These are phyloP conservation scores for Dichomitus squalens DNA, from an alignment of 1,284 basidiomycete species.

Conservation along the genomic window DNA sequence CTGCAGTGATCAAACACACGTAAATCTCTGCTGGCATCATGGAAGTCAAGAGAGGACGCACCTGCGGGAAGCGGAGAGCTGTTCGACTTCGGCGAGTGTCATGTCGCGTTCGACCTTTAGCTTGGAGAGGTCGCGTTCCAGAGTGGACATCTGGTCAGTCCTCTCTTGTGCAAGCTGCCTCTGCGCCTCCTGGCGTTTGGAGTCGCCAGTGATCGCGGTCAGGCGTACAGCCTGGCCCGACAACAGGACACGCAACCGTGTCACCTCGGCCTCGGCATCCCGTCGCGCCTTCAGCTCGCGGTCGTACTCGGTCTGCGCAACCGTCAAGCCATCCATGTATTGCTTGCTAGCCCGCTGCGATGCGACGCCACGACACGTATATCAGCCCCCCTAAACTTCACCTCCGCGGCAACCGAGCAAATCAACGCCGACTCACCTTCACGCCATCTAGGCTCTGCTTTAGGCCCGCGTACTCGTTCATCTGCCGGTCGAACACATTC, in stretches of 20 bases:
- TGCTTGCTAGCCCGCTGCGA: constrained; percentile 83
- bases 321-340: constrained; percentile 89
- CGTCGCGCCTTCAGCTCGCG: constrained; percentile 84
- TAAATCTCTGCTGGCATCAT: background rate
- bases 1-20: constrained; percentile 1
- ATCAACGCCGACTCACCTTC: constrained; percentile 62
- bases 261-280: constrained; percentile 92
- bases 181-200: constrained; percentile 75
- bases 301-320: constrained; percentile 94
- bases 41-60: constrained; percentile 33
- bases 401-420: background rate
- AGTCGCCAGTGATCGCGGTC: constrained; percentile 81
- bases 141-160: constrained; percentile 70
- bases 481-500: constrained; percentile 67
- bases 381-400: background rate
- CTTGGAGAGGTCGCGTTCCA: constrained; percentile 87
- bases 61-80: constrained; percentile 78
- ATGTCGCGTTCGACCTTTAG: constrained; percentile 90
- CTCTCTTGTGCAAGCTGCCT: constrained; percentile 82
- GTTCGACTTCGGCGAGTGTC: constrained; percentile 90
- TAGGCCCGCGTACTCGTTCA: constrained; percentile 65
- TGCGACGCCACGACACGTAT: background rate
- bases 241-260: constrained; percentile 79
- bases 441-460: constrained; percentile 84
- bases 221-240: constrained; percentile 90